Evolutionary conservation across 75 land plant species (phyloP).

Genomic region (Sequoia sempervirens): DNA sequence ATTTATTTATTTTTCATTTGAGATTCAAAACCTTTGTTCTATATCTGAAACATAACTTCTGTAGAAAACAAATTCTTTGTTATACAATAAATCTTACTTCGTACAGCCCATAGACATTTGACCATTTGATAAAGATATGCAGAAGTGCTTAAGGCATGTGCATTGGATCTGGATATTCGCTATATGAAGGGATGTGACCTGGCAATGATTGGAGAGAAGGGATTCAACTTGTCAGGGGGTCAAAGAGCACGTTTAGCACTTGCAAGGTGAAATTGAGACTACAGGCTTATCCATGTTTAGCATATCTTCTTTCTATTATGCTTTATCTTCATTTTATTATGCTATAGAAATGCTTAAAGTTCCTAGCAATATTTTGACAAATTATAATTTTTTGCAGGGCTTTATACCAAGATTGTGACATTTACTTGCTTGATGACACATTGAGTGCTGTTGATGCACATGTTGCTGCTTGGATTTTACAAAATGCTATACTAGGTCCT

Average conservation of each 20-base stretch:
- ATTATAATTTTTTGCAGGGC: slow-evolving; percentile 55
- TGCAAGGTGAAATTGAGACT: slow-evolving; percentile 54
- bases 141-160: slow-evolving; percentile 63
- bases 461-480: slow-evolving; percentile 70
- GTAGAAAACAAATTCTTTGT: not conserved
- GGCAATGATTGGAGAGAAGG: slow-evolving; percentile 78
- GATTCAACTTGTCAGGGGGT: slow-evolving; percentile 90
- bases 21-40: not conserved
- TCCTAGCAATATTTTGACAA: not conserved
- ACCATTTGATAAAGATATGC: slow-evolving; percentile 44
- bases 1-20: not conserved
- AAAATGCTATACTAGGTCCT: slow-evolving; percentile 62
- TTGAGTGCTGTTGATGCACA: slow-evolving; percentile 98
- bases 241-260: slow-evolving; percentile 89
- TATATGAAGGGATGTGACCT: slow-evolving; percentile 71
- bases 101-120: not conserved
- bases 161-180: slow-evolving; percentile 79
- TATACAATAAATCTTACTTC: not conserved
- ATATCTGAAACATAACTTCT: not conserved
- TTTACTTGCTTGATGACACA: slow-evolving; percentile 84
- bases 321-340: not conserved
- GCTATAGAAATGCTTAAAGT: not conserved
- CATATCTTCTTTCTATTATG: not conserved
- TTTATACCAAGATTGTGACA: slow-evolving; percentile 70
- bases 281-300: not conserved